Percentiles rank a stretch among this genome's conserved stretches.
Evolutionary conservation across 768 basidiomycete species (phyloP).

Genomic region (Serendipita sp.): DNA sequence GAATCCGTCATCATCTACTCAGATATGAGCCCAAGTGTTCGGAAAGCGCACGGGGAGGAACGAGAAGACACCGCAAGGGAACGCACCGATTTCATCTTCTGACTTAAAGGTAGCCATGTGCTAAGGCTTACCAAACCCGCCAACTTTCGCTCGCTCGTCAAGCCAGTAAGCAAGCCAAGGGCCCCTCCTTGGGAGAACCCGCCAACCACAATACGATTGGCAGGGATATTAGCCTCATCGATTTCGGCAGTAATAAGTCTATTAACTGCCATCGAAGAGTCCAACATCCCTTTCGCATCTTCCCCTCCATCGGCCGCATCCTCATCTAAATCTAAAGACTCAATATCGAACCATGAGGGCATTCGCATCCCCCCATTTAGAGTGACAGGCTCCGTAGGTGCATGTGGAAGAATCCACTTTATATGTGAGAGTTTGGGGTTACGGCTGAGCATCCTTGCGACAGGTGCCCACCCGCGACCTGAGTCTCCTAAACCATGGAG

Average conservation of each 20-base stretch:
- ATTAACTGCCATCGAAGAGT: conserved; percentile 44
- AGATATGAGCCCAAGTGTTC: not conserved
- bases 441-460: conserved; percentile 48
- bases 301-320: conserved; percentile 23
- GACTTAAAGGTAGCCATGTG: conserved; percentile 58
- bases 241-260: conserved; percentile 61
- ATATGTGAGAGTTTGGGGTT: conserved; percentile 48
- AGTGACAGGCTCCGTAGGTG: conserved; percentile 50
- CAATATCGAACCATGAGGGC: conserved; percentile 47
- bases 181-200: conserved; percentile 82
- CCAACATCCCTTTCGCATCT: conserved; percentile 64
- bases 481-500: conserved; percentile 74
- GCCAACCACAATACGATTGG: conserved; percentile 63
- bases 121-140: conserved; percentile 61
- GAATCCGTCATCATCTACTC: conserved; percentile 44
- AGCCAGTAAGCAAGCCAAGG: conserved; percentile 59
- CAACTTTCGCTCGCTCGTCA: conserved; percentile 50
- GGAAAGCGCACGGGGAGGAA: not conserved
- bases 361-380: conserved; percentile 59
- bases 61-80: not conserved
- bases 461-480: conserved; percentile 61
- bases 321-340: conserved; percentile 12
- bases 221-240: conserved; percentile 42
- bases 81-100: conserved; percentile 50
- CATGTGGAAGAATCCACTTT: conserved; percentile 83